Percentiles rank a stretch among this genome's conserved stretches.
phyloP scores from a whole-genome alignment of 257 asterid genomes.

The Thymus quinquecostatus region DNA sequence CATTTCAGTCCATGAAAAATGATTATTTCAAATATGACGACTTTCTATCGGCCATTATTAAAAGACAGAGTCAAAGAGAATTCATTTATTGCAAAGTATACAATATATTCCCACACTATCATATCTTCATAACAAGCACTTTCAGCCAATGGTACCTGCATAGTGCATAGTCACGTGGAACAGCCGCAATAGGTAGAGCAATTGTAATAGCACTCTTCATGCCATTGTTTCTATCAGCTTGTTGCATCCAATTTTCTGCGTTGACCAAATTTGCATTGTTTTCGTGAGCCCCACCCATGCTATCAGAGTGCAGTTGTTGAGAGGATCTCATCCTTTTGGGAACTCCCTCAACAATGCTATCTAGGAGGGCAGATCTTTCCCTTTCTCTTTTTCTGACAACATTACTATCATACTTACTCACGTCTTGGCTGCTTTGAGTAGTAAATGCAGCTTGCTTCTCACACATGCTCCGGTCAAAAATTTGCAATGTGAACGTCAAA shows the following conservation, averaged over 20 bases:
- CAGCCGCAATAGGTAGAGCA: constrained; percentile 54
- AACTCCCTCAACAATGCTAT: constrained; percentile 54
- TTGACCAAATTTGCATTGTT: constrained; percentile 30
- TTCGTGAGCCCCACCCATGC: constrained; percentile 36
- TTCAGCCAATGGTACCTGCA: constrained; percentile 46
- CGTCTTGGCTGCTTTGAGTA: constrained; percentile 63
- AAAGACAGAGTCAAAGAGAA: background rate
- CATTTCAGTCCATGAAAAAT: background rate
- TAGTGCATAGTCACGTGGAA: constrained; percentile 42
- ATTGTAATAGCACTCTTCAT: constrained; percentile 48
- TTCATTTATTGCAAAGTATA: background rate
- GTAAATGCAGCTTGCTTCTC: constrained; percentile 73
- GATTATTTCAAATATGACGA: background rate
- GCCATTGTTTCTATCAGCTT: constrained; percentile 39
- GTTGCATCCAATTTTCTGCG: constrained; percentile 40
- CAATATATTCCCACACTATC: background rate
- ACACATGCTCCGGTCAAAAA: constrained; percentile 72
- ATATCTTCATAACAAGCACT: background rate
- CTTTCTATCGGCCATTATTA: background rate
- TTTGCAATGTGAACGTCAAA: constrained; percentile 68
- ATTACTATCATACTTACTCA: constrained; percentile 40
- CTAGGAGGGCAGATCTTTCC: constrained; percentile 51
- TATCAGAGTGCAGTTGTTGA: constrained; percentile 40
- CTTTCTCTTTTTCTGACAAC: constrained; percentile 58
- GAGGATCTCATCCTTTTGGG: constrained; percentile 70